Evolutionary conservation across 805 yeast species (phyloP), one percentile per base, ranked within the genome.

Genomic region (Metschnikowia sp.): DNA sequence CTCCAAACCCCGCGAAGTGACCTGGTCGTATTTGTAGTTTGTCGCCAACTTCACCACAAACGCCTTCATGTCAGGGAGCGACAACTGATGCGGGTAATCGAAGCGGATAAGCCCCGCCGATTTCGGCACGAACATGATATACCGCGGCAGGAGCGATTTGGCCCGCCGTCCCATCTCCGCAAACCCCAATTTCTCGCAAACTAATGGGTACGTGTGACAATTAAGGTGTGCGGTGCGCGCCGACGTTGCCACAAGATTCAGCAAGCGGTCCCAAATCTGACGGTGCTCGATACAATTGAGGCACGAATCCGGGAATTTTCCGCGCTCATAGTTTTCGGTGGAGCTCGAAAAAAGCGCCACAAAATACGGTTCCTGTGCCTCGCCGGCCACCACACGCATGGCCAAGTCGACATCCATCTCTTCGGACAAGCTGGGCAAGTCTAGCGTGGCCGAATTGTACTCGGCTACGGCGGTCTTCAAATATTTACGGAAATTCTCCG

Each of bases 271-370:
- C 94, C 92, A 87, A 1, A 70, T 55, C 50, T 75, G 74, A 50
- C 78, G 76, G 50, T 77, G 74, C 12, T 75, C 77, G 37, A 70
- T 55, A 53, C 88, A 80, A 42, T 75, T 74, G 13, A 71, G 69
- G 56, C 85, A 81, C 10, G 50, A 39, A 8, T 58, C 53, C 11
- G 62, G 56, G 46, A 77, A 79, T 5, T 65, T 58, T n/a, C 57
- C 55, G 44, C 70, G 70, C 18, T 63, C 59, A 56, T 72, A 64
- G 46, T 77, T 68, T 29, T 75, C 62, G 39, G 74, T 70, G 5
- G 74, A 63, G 3, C 82, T 65, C 2, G 91, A 90, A 80, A 86
- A 85, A 50, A 86, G 82, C 12, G 86, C 76, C 3, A 86, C 72
- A 51, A 86, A 65, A 45, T 70, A 64, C 2, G 92, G 87, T 28